Evolutionary conservation across 129 eudicot genomes (phyloP), one percentile per base, ranked within the genome.

Genomic region (Centaurea solstitialis): DNA sequence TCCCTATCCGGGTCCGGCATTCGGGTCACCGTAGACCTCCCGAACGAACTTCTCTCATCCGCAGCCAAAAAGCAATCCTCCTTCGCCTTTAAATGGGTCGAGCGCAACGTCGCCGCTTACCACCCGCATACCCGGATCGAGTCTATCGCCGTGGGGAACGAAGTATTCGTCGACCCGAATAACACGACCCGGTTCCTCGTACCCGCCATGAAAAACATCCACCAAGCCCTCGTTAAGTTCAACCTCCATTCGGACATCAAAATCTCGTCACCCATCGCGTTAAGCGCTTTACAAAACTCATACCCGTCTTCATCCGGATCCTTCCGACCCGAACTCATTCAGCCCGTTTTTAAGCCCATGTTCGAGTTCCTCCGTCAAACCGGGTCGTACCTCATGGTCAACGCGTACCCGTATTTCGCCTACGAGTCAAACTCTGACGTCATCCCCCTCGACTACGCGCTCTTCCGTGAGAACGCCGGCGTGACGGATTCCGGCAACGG

Each of bases 141-240:
- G 75, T 69, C 98, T 82, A 93, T 95, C 3, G 98, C 95, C 39
- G 97, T 96, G 1, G 99, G 99, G 0, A 96, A 96, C 26, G 99
- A 96, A 37, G 99, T 96, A 0, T 96, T 95, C 40, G 97, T 88
- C 9, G 98, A 91, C 90, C 89, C 92, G 22, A 76, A 84, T 7
- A 91, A 93, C 80, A 89, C 95, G 6, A 91, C 98, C 76, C 33
- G 21, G 37, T 91, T 28, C 82, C 86, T 96, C 5, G 79, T 96
- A 17, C 92, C 94, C 61, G 99, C 99, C 26, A 89, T 96, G 95
- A 39, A 86, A 35, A 96, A 93, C 74, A 39, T 96, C 20, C 93
- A 96, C 24, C 11, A 70, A 17, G 98, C 99, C 2, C 88, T 93
- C 0, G 87, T 78, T 0, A 91, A 88, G 45, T 83, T 39, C 68